These are phyloP conservation scores for Phyllostachys edulis DNA, from an alignment of 176 grass and related monocot species.

Conservation along the genomic window DNA sequence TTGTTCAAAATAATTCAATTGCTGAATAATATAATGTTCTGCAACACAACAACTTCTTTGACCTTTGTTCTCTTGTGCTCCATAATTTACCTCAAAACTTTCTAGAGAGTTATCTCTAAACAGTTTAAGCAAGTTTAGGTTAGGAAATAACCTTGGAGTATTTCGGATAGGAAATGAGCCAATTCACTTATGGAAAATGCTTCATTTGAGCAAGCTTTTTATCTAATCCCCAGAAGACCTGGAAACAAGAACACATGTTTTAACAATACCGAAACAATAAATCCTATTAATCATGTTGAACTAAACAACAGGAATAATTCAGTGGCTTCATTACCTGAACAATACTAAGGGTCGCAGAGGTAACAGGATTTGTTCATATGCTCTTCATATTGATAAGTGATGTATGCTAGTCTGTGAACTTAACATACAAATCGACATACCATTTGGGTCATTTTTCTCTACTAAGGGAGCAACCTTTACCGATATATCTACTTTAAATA, in stretches of 20 bases:
- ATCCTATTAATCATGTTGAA: not conserved
- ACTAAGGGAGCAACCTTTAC: too few relatives aligned
- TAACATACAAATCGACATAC: too few relatives aligned
- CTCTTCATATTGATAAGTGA: too few relatives aligned
- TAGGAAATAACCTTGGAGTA: conserved; percentile 64
- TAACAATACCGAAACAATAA: not conserved
- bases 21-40: not conserved
- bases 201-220: conserved; percentile 95
- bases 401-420: too few relatives aligned
- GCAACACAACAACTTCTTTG: not conserved
- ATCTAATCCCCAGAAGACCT: conserved; percentile 96
- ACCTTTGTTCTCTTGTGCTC: not conserved
- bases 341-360: conserved; percentile 90
- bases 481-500: too few relatives aligned
- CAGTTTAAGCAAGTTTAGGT: conserved; percentile 6
- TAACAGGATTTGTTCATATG: conserved; percentile 96
- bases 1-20: not conserved
- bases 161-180: conserved; percentile 95
- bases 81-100: not conserved
- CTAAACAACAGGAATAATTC: not conserved
- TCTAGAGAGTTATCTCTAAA: not conserved
- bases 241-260: conserved; percentile 14
- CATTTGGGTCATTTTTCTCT: too few relatives aligned
- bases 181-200: conserved; percentile 92
- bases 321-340: conserved; percentile 58